Base-by-base conservation (phyloP, 495 filamentous ascomycete species). In the Tuber melanosporum region DNA sequence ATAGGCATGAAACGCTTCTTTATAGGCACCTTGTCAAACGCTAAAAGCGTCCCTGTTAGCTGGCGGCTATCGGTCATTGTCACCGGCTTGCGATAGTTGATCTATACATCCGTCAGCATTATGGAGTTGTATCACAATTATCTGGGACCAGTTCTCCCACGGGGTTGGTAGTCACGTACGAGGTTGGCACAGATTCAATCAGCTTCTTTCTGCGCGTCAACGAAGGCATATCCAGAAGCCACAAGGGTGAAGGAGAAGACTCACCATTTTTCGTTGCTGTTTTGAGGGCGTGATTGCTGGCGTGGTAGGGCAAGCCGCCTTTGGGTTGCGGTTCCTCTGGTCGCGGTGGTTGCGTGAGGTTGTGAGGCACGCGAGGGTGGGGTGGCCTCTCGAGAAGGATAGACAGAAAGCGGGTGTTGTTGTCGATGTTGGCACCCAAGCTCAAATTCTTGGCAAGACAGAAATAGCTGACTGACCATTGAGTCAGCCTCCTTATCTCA, bases 231-330 rank as follows among this genome's bases (percentile, higher is more conserved):
- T 76, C 73, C 74, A 77, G 52, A 73, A 78, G 43, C 69, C 36
- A 74, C 72, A 71, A 78, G 71, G 76, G 69, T 71, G 46, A 72
- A 72, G 62, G 39, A 71, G 71, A 17, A 75, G 85, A 89, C 94
- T 91, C 88, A 98, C 95, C 95, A 99, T 98, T 89, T 98, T 98
- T 85, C 95, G 95, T 84, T 97, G 93, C 85, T 96, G 96, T 89
- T 97, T 97, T 36, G 57, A 66, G 79, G 91, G 90, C 91, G 96
- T 95, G 86, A 85, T 91, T 76, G 71, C 71, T 66, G 17, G 57
- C 15, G 14, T 3, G 14, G 36, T 66, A 15, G 26, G 57, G 14
- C 57, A 66, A 15, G 57, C 14, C 14, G 57, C 57, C 26, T 66
- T 36, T 36, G 15, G n/a, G n/a, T n/a, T n/a, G n/a, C n/a, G 36